Conservation (phyloP, 805 yeast genomes). For the Komagataella populi region DNA sequence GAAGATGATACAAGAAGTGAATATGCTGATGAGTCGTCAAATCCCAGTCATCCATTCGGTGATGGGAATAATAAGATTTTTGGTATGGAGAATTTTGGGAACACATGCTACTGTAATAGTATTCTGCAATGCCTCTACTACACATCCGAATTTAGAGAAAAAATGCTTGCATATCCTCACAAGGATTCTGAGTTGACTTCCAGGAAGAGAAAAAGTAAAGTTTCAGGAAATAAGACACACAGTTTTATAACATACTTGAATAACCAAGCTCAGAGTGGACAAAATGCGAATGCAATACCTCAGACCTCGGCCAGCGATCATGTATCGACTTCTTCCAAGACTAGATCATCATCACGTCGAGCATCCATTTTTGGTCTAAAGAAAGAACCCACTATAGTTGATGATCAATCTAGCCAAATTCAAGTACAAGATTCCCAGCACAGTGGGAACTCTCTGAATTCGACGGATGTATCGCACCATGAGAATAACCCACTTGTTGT, state of each 20-base stretch:
- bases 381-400: constrained; percentile 1
- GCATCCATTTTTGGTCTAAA: constrained; percentile 5
- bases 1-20: not conserved
- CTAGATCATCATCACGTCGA: constrained; percentile 1
- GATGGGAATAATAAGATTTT: constrained; percentile 58
- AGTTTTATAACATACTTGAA: constrained; percentile 15
- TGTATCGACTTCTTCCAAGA: constrained; percentile 3
- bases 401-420: not conserved
- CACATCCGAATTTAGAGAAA: constrained; percentile 52
- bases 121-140: constrained; percentile 80
- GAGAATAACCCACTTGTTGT: constrained; percentile 5
- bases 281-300: constrained; percentile 6
- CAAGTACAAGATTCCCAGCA: not conserved
- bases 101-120: constrained; percentile 91
- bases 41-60: constrained; percentile 31
- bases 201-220: constrained; percentile 24
- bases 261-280: constrained; percentile 3
- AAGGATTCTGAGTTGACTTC: constrained; percentile 13
- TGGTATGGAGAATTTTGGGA: constrained; percentile 79
- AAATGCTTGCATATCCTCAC: constrained; percentile 34
- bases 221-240: constrained; percentile 27
- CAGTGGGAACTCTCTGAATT: constrained; percentile 3
- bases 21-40: not conserved
- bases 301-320: constrained; percentile 5
- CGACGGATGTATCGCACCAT: not conserved